Base-by-base conservation (phyloP, 2,329 filamentous ascomycete species). In the Fusarium tricinctum region DNA sequence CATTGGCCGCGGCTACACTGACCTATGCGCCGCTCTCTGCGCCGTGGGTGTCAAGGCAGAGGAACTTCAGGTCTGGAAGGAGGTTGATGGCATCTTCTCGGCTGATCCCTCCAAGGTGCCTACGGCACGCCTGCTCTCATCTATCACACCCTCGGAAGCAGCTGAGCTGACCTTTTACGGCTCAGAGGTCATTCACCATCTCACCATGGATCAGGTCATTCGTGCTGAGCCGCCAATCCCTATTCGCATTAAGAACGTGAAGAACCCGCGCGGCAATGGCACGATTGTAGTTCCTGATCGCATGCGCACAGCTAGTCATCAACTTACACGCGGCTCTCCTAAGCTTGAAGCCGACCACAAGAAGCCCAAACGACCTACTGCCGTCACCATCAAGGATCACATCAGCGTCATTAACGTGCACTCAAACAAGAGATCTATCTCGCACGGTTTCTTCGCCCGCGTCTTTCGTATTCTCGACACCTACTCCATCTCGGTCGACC, bases 351-450 rank as follows among this genome's bases (percentile, higher is more conserved):
- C 48, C 14, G 54, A 63, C 8, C 58, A 66, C 57, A 86, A 85
- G 74, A 88, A 87, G 57, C 91, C 91, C 15, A 93, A 91, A 80
- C 85, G 92, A 40, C 92, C 92, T 23, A 96, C 92, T 3, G 92
- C 96, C 8, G 95, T 99, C 19, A 99, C 96, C 14, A 97, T 97
- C 83, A 99, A 99, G 83, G 92, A 96, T 80, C 92, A 94, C 77
- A 98, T 99, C 77, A 91, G 95, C 46, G 94, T 99, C 70, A 93
- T 99, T 75, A 99, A 99, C 81, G 93, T 99, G 45, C 95, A 98
- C 84, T 97, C 93, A 54, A 98, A 99, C 83, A 97, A 97, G 83
- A 91, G 95, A 68, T 97, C 95, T 10, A 92, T 97, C 68, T 97
- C 95, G 1, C 96, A 98, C 78, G 95, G 94, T 43, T 99, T 99